phyloP scores from a whole-genome alignment of 805 yeast species.

The Debaryomyces maramus region DNA sequence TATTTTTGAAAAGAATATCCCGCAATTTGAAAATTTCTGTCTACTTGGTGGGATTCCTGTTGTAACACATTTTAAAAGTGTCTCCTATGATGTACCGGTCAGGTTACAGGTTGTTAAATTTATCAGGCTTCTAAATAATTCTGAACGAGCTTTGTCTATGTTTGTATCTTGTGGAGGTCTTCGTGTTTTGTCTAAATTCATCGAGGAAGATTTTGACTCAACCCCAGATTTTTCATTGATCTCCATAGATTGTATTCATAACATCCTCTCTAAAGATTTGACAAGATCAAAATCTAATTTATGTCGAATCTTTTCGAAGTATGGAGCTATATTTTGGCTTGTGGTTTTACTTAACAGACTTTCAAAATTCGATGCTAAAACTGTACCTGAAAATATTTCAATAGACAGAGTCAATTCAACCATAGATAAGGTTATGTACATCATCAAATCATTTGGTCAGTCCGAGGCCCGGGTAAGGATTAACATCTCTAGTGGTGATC shows the following conservation, averaged over 20 bases:
- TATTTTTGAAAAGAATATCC: slow-evolving; percentile 28
- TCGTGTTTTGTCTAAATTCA: slow-evolving; percentile 41
- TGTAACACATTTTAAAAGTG: slow-evolving; percentile 36
- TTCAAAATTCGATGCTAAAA: slow-evolving; percentile 13
- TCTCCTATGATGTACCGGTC: slow-evolving; percentile 28
- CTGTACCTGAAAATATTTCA: slow-evolving; percentile 3
- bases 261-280: slow-evolving; percentile 34
- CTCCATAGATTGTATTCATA: slow-evolving; percentile 37
- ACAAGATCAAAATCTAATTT: slow-evolving; percentile 42
- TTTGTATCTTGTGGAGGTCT: slow-evolving; percentile 50
- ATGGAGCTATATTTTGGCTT: slow-evolving; percentile 45
- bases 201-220: slow-evolving; percentile 46
- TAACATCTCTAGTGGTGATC: slow-evolving; percentile 37
- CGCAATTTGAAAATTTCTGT: slow-evolving; percentile 42
- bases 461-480: slow-evolving; percentile 46
- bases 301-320: slow-evolving; percentile 42
- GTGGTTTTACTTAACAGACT: slow-evolving; percentile 39
- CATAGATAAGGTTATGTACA: slow-evolving; percentile 35
- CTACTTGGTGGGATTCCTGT: slow-evolving; percentile 45
- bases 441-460: slow-evolving; percentile 44
- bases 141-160: slow-evolving; percentile 37
- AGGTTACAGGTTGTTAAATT: slow-evolving; percentile 40
- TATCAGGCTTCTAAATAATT: slow-evolving; percentile 30
- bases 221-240: slow-evolving; percentile 39
- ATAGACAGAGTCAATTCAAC: slow-evolving; percentile 6